A percentile compares a stretch with the other conserved stretches of the same genome.
Conservation (phyloP, 78 protist species). For the Salpingoeca rosetta region DNA sequence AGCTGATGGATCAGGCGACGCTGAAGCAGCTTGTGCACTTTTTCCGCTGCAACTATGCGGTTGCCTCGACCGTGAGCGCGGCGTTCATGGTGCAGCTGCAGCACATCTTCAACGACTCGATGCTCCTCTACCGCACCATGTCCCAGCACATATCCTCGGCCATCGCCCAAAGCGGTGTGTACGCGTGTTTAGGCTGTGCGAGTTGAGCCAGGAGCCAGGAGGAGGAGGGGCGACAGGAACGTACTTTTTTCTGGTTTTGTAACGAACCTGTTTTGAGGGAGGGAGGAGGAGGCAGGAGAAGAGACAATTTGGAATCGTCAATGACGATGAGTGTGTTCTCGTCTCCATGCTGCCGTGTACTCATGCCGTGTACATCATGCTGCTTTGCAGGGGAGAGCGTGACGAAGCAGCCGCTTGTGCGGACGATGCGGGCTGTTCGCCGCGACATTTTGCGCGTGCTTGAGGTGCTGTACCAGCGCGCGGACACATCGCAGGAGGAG, state of each 20-base stretch:
- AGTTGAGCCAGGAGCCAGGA: too few species aligned
- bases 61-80: slow-evolving; percentile 56
- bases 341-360: too few species aligned
- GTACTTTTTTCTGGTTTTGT: too few species aligned
- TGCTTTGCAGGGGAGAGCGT: too few species aligned
- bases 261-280: too few species aligned
- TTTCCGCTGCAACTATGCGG: slow-evolving; percentile 5
- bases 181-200: too few species aligned
- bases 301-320: too few species aligned
- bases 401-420: neutral
- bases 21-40: neutral
- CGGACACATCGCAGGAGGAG: neutral
- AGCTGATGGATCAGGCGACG: neutral
- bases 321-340: too few species aligned
- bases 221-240: too few species aligned
- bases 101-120: slow-evolving; percentile 72
- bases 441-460: slow-evolving; percentile 7
- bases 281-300: too few species aligned
- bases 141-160: slow-evolving; percentile 7
- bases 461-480: neutral
- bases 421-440: slow-evolving; percentile 11
- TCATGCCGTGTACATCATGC: too few species aligned
- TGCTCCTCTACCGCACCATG: slow-evolving; percentile 48
- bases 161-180: slow-evolving; percentile 6
- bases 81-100: slow-evolving; percentile 68